Evolutionary conservation across 108 stramenopile species (phyloP).

Genomic region (Skeletonema potamos): DNA sequence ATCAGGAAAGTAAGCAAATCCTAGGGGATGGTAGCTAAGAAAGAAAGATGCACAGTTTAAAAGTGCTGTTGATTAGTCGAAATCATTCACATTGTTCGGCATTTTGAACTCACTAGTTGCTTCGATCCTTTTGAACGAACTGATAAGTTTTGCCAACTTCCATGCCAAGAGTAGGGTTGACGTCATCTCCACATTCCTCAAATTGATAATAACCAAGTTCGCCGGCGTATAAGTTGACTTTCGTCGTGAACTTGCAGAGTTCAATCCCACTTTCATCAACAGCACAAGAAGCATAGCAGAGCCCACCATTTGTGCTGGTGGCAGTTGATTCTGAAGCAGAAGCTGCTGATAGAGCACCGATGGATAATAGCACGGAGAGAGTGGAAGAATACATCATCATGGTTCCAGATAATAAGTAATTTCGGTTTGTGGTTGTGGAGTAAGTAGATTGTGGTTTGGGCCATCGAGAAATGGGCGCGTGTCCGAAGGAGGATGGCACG

Average conservation of each 20-base stretch:
- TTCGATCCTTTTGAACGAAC: constrained; percentile 59
- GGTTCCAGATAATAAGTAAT: no score
- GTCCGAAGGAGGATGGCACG: no score
- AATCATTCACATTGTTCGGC: not conserved
- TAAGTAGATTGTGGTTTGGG: no score
- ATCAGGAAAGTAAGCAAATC: constrained; percentile 88
- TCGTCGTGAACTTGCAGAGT: constrained; percentile 40
- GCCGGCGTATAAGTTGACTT: constrained; percentile 49
- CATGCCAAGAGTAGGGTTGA: constrained; percentile 81
- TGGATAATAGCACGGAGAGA: not conserved
- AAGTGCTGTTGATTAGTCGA: not conserved
- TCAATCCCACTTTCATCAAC: constrained; percentile 18
- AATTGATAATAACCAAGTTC: constrained; percentile 76
- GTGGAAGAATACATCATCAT: not conserved
- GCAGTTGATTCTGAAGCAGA: not conserved
- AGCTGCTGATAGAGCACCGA: not conserved
- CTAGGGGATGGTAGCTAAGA: constrained; percentile 85
- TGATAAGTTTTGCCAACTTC: constrained; percentile 71
- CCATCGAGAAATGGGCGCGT: no score
- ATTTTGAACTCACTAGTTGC: constrained; percentile 26
- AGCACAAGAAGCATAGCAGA: constrained; percentile 23
- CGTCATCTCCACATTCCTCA: constrained; percentile 70
- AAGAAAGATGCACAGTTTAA: no score
- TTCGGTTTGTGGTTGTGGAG: no score
- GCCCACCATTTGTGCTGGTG: not conserved